Base-by-base conservation (phyloP, 1,284 basidiomycete genomes). In the Mycosarcoma mackinlayi region DNA sequence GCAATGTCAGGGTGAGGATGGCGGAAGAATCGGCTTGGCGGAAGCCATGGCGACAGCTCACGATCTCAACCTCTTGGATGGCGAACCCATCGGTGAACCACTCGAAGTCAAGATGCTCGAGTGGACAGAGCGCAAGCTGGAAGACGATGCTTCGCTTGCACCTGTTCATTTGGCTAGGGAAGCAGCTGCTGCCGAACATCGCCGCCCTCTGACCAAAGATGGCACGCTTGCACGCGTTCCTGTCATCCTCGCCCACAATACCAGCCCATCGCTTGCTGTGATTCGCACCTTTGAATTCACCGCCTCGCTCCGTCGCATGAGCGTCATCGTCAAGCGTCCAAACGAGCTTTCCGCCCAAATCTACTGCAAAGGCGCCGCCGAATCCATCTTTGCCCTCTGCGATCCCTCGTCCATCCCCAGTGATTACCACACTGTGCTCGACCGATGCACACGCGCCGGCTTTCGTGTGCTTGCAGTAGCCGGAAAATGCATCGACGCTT, bases 341-440 rank as follows among this genome's bases (percentile, higher is more conserved):
- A 11, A 16, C 41, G 4, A 34, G 16, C 31, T 40, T 18, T 23
- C 28, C 2, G 44, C 46, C 0, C 23, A 30, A 11, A 18, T 72
- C 33, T 74, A 59, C 51, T 57, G 57, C 54, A 74, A 74, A 35
- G 72, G 72, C 6, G 72, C 72, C 6, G 64, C 72, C 23, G 72
- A 74, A 23, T 50, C 53, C 18, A 53, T 74, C 37, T 25, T 14
- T 3, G 14, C 31, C 0, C 44, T 74, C 9, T 68, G 58, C 33
- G 28, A 42, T 18, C 39, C 60, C 0, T 9, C 33, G 4, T 52
- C 58, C 6, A 35, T 74, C 3, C 70, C 72, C 3, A 11, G n/a
- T n/a, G 64, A 74, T 38, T 73, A 59, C 51, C 16, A 54, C 6
- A 5, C 11, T 5, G 48, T 63, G 13, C 51, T 74, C 16, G 58